Conservation (phyloP, 2,329 filamentous ascomycete genomes). For the Huntiella moniliformis region DNA sequence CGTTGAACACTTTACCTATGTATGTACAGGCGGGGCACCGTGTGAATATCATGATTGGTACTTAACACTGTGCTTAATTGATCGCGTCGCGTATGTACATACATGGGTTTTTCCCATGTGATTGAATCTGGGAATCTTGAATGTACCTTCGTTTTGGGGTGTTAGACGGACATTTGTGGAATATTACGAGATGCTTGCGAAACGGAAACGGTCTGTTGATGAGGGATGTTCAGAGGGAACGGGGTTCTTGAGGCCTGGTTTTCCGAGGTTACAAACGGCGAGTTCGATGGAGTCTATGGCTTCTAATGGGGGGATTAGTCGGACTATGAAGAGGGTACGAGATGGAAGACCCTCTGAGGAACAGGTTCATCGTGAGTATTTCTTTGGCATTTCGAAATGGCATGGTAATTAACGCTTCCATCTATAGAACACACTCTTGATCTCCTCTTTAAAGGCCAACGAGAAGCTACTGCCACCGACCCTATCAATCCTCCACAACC, state of each 20-base stretch:
- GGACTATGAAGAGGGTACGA: conserved; percentile 43
- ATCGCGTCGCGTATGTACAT: not conserved
- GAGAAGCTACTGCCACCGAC: conserved; percentile 13
- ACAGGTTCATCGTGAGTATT: conserved; percentile 33
- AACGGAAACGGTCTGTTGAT: conserved; percentile 44
- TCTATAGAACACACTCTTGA: conserved; percentile 34
- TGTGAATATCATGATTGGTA: not conserved
- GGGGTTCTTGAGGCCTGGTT: not conserved
- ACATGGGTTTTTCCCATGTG: too few relatives aligned
- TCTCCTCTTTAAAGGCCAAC: conserved; percentile 39
- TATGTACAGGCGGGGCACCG: not conserved
- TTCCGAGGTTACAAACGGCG: not conserved
- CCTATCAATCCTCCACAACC: conserved; percentile 5
- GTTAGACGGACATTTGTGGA: not conserved
- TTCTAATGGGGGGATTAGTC: conserved; percentile 19
- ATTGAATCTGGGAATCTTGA: not conserved
- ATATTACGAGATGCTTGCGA: conserved; percentile 32
- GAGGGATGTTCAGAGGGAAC: conserved; percentile 17
- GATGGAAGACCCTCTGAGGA: conserved; percentile 38
- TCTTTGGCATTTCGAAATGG: not conserved
- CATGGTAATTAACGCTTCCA: conserved; percentile 12
- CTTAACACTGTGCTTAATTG: conserved; percentile 7
- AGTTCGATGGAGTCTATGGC: conserved; percentile 9
- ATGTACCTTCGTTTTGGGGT: not conserved
- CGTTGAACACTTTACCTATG: not conserved